Conservation (phyloP, 2,329 filamentous ascomycete genomes). For the Tetracladium maxilliforme region DNA sequence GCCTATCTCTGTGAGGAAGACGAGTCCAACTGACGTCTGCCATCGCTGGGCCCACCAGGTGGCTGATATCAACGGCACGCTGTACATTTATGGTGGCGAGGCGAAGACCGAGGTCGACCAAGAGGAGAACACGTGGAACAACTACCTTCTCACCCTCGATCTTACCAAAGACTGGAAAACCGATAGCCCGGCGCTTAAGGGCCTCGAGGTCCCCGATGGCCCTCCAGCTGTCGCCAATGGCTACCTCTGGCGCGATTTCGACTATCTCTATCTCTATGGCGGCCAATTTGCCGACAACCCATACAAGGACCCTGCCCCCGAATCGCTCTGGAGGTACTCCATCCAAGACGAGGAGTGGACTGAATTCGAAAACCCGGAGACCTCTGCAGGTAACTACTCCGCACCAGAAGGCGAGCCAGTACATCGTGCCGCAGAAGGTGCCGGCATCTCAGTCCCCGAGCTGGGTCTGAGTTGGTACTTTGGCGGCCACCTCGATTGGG, state of each 20-base stretch:
- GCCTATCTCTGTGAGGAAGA: slow-evolving; percentile 23
- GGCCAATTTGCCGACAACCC: slow-evolving; percentile 58
- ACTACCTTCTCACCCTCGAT: slow-evolving; percentile 59
- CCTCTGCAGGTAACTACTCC: slow-evolving; percentile 48
- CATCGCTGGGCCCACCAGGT: slow-evolving; percentile 52
- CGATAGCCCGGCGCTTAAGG: slow-evolving; percentile 43
- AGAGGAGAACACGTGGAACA: slow-evolving; percentile 55
- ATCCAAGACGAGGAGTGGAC: slow-evolving; percentile 44
- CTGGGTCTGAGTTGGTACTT: slow-evolving; percentile 66
- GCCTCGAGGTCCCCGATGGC: slow-evolving; percentile 48
- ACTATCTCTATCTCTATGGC: slow-evolving; percentile 59
- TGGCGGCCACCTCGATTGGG: slow-evolving; percentile 55
- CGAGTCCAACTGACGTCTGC: slow-evolving; percentile 41
- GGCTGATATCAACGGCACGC: slow-evolving; percentile 56
- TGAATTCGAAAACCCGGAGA: slow-evolving; percentile 44
- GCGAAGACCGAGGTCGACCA: slow-evolving; percentile 42
- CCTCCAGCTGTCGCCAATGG: slow-evolving; percentile 59
- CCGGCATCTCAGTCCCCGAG: slow-evolving; percentile 54
- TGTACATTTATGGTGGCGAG: slow-evolving; percentile 65
- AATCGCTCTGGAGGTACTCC: slow-evolving; percentile 58
- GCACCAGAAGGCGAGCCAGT: slow-evolving; percentile 38
- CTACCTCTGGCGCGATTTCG: slow-evolving; percentile 62
- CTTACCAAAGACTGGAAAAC: slow-evolving; percentile 60
- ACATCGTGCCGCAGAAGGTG: slow-evolving; percentile 59
- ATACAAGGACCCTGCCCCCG: slow-evolving; percentile 34